Conservation (phyloP, 179 eudicot genomes). For the Nepenthes alata region DNA sequence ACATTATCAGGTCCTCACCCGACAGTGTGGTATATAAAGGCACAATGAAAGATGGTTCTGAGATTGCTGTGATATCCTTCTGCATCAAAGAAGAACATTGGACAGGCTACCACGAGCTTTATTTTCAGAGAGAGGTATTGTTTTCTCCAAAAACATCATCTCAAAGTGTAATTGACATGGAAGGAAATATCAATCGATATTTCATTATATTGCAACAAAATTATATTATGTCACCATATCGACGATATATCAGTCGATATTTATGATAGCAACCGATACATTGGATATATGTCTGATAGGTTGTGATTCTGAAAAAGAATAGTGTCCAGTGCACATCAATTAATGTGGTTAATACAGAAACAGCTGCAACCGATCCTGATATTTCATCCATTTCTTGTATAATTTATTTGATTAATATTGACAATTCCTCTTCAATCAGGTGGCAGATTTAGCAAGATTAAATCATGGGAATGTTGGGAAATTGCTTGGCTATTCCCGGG, state of each 20-base stretch:
- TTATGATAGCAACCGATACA: too few relatives aligned
- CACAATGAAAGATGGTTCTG: conserved; percentile 74
- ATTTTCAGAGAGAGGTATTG: conserved; percentile 79
- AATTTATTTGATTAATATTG: background rate
- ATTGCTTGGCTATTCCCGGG: conserved; percentile 78
- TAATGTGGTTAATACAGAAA: too few relatives aligned
- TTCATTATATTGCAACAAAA: too few relatives aligned
- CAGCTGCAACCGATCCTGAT: too few relatives aligned
- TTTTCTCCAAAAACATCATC: background rate
- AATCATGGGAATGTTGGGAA: conserved; percentile 75
- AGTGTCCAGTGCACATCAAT: too few relatives aligned
- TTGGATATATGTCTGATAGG: too few relatives aligned
- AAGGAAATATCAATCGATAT: too few relatives aligned
- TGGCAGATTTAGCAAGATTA: conserved; percentile 82
- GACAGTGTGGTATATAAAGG: conserved; percentile 91
- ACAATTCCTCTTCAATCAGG: conserved; percentile 27
- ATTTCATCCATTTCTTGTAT: too few relatives aligned
- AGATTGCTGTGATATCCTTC: conserved; percentile 87
- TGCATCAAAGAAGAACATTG: conserved; percentile 89
- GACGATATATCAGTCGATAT: too few relatives aligned
- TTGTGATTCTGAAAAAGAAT: too few relatives aligned
- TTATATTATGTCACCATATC: too few relatives aligned
- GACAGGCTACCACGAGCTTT: conserved; percentile 87
- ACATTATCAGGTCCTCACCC: conserved; percentile 78
- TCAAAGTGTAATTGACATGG: too few relatives aligned